Conservation (phyloP, 208 protist species). For the Leishmania guyanensis region DNA sequence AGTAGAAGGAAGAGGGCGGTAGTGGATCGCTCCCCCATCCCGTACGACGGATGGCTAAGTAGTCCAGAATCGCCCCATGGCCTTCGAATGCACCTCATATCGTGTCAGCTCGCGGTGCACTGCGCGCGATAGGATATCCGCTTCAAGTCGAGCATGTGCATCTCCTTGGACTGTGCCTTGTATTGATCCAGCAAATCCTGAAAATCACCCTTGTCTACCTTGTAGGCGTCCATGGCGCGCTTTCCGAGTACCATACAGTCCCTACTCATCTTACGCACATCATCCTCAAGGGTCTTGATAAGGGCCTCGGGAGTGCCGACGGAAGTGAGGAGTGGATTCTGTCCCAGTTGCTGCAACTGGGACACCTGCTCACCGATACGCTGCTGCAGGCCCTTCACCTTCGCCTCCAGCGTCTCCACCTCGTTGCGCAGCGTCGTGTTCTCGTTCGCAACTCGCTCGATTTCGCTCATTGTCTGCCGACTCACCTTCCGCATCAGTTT, state of each 20-base stretch:
- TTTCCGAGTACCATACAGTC: slow-evolving; percentile 40
- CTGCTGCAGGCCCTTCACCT: slow-evolving; percentile 54
- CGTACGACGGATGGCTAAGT: too few species aligned
- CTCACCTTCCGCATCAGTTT: slow-evolving; percentile 78
- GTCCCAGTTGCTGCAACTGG: slow-evolving; percentile 43
- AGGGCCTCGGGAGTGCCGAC: slow-evolving; percentile 68
- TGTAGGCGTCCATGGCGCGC: slow-evolving; percentile 45
- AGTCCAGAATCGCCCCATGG: neutral
- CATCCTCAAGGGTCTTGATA: slow-evolving; percentile 61
- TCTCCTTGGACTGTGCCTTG: slow-evolving; percentile 52
- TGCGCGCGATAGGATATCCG: slow-evolving; percentile 48
- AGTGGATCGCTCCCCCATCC: neutral
- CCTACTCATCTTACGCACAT: slow-evolving; percentile 49
- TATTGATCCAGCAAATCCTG: slow-evolving; percentile 61
- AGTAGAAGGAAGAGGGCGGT: neutral
- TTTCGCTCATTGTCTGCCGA: slow-evolving; percentile 52
- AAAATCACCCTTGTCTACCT: slow-evolving; percentile 47
- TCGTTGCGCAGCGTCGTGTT: slow-evolving; percentile 51
- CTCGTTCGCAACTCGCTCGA: slow-evolving; percentile 60
- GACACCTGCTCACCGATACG: slow-evolving; percentile 55
- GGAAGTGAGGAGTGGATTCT: slow-evolving; percentile 49
- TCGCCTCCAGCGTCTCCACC: slow-evolving; percentile 49
- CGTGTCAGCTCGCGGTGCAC: slow-evolving; percentile 11
- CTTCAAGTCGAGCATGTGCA: slow-evolving; percentile 79
- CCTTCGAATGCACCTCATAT: neutral